These are phyloP conservation scores for Ceriops zippeliana DNA, from an alignment of 345 rosid species.

Conservation along the genomic window DNA sequence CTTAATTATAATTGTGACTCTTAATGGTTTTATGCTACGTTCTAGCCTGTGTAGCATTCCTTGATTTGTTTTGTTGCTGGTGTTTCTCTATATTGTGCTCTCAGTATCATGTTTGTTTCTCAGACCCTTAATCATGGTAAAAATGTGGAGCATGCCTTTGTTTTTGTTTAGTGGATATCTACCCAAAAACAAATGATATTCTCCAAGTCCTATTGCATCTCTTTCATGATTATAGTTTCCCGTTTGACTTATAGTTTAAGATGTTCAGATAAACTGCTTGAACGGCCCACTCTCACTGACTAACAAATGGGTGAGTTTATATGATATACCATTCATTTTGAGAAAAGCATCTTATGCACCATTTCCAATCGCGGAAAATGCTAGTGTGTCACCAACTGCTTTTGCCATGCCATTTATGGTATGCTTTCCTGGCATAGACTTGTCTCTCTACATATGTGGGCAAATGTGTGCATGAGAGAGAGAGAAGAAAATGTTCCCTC, in stretches of 20 bases:
- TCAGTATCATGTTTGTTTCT: background rate
- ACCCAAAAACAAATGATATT: background rate
- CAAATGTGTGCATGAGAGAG: too few species aligned
- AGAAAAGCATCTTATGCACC: too few species aligned
- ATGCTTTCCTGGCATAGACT: too few species aligned
- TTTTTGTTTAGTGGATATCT: background rate
- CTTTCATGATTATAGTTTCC: background rate
- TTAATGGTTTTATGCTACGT: constrained; percentile 18
- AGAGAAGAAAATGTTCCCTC: too few species aligned
- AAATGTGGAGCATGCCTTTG: background rate
- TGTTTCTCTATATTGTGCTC: background rate
- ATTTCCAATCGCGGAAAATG: too few species aligned
- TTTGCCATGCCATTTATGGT: background rate
- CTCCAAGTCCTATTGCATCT: background rate
- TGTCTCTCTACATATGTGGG: too few species aligned
- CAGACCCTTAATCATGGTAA: background rate
- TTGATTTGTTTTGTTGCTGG: background rate
- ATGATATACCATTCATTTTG: too few species aligned
- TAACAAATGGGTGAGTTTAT: too few species aligned
- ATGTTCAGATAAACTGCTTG: background rate
- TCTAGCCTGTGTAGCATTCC: background rate
- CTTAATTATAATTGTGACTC: constrained; percentile 5
- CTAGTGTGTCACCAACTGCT: background rate
- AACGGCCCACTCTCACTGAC: background rate
- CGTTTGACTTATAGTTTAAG: background rate